Evolutionary conservation across 176 grass and related monocot species (phyloP).

Genomic region (Dendrocalamus sinicus): DNA sequence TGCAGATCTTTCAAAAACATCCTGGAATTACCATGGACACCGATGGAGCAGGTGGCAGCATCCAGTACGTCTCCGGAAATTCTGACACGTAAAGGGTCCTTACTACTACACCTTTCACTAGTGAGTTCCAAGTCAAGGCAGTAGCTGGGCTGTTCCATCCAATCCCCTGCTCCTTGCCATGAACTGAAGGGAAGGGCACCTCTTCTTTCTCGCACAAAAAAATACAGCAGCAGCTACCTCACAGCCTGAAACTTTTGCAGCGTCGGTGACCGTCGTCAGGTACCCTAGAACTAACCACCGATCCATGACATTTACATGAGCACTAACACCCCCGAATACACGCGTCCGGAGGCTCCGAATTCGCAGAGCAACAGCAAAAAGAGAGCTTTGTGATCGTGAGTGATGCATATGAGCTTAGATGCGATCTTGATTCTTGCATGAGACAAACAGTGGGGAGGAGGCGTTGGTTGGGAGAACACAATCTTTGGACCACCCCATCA

Average conservation of each 20-base stretch:
- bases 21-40: neutral
- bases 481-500: slow-evolving; percentile 45
- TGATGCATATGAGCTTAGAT: neutral
- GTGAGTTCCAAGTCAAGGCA: slow-evolving; percentile 56
- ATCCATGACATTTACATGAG: slow-evolving; percentile 56
- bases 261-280: slow-evolving; percentile 25
- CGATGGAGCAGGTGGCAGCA: neutral
- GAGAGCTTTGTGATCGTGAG: slow-evolving; percentile 19
- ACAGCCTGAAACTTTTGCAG: neutral
- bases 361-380: slow-evolving; percentile 38
- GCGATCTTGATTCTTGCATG: slow-evolving; percentile 31
- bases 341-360: slow-evolving; percentile 47
- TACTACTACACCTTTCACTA: neutral
- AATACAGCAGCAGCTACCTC: neutral
- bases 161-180: slow-evolving; percentile 23
- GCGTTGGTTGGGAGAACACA: slow-evolving; percentile 45
- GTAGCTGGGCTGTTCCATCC: slow-evolving; percentile 29
- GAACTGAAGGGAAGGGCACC: slow-evolving; percentile 47
- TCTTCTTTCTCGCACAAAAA: neutral
- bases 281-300: slow-evolving; percentile 18
- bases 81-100: neutral
- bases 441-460: neutral
- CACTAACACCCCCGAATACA: slow-evolving; percentile 52
- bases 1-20: neutral
- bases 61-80: neutral